These are phyloP conservation scores for Neonectria coccinea DNA, from an alignment of 2,329 filamentous ascomycete species.

Conservation along the genomic window DNA sequence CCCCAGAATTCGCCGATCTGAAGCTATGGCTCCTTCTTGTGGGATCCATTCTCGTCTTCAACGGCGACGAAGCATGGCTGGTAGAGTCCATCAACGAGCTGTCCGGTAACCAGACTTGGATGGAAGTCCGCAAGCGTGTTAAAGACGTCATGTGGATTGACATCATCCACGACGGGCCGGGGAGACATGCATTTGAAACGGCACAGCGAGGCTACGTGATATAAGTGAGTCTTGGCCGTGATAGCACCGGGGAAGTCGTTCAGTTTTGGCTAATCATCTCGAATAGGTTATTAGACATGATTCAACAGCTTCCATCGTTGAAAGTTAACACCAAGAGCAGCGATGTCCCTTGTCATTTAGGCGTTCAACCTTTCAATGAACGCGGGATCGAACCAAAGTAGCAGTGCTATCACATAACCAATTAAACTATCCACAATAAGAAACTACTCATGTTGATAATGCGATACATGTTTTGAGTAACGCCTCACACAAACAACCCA, in stretches of 20 bases:
- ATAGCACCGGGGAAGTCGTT: background rate
- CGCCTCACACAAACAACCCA: background rate
- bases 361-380: background rate
- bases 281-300: background rate
- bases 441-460: background rate
- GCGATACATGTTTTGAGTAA: background rate
- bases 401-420: background rate
- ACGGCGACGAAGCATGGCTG: constrained; percentile 40
- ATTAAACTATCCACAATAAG: too few species aligned
- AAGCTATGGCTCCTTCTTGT: constrained; percentile 46
- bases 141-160: constrained; percentile 46
- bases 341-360: too few species aligned
- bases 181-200: constrained; percentile 28
- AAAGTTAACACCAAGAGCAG: too few species aligned
- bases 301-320: too few species aligned
- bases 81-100: constrained; percentile 33
- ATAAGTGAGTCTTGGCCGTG: background rate
- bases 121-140: constrained; percentile 35
- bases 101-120: constrained; percentile 33
- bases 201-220: background rate
- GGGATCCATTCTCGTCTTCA: constrained; percentile 41
- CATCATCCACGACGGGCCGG: constrained; percentile 38
- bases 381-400: background rate
- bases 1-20: constrained; percentile 23
- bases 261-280: background rate